Base-by-base conservation (phyloP, 2,329 filamentous ascomycete species). In the Verticillium longisporum region DNA sequence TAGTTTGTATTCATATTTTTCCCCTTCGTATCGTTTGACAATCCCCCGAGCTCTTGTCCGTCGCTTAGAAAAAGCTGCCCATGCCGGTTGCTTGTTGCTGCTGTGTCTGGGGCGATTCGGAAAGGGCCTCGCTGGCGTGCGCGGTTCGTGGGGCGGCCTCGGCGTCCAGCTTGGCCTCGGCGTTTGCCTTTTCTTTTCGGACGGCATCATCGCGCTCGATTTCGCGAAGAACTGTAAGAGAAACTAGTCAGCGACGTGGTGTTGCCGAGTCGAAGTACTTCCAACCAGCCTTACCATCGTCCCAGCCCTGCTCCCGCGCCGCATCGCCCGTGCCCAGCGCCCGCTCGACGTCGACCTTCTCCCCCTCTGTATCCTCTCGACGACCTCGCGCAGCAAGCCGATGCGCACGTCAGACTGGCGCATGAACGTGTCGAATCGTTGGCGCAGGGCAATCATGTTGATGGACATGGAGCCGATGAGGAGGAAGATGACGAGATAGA, bases 391-490 rank as follows among this genome's bases (percentile, higher is more conserved):
- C 62, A 99, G 75, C 34, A 92, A 71, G 2, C 82, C 83, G 64
- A 99, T 90, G 71, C 90, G 89, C 6, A 90, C 87, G 67, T 97
- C 90, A 5, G 92, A 88, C 66, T 87, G 86, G 58, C 93, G 86
- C 70, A 82, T 85, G 68, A 90, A 93, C 10, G 87, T 85, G 36
- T 83, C 80, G 70, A 88, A 89, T 58, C 94, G 88, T 67, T 90
- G 90, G 68, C 88, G 89, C 68, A 98, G 73, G 38, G 87, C 82
- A 70, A 99, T 88, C 82, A 95, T 90, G 69, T 97, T 91, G 68
- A 99, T 97, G 14, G 94, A 91, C 81, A 97, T 96, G 64, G 92
- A 97, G 4, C 95, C 96, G 65, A 98, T 94, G 65, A 98, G 82
- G 50, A 92, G 79, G 69, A 92, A 92, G 65, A 94, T 91, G 68